phyloP scores from a whole-genome alignment of 805 yeast species.

The Brettanomyces nanus region DNA sequence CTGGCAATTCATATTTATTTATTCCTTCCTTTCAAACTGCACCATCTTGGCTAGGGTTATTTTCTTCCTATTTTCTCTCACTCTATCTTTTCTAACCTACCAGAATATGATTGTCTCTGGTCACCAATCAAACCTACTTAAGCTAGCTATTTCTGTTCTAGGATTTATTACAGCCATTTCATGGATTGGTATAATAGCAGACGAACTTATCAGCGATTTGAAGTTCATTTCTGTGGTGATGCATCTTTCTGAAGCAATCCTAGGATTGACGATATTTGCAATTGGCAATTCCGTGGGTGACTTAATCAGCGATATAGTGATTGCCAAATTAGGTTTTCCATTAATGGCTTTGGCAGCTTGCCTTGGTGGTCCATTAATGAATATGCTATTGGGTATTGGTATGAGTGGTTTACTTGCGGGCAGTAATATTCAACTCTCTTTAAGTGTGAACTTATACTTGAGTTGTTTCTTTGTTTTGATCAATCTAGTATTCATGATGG shows the following conservation, averaged over 20 bases:
- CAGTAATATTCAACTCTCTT: constrained; percentile 19
- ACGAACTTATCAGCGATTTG: constrained; percentile 58
- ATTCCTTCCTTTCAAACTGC: constrained; percentile 15
- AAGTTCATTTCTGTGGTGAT: constrained; percentile 52
- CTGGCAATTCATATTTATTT: constrained; percentile 15
- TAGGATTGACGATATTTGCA: constrained; percentile 86
- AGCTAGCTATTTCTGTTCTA: constrained; percentile 27
- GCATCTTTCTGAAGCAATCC: constrained; percentile 62
- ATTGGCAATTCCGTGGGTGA: constrained; percentile 92
- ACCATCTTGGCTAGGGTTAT: constrained; percentile 9
- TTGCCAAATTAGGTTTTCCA: constrained; percentile 75
- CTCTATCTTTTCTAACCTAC: constrained; percentile 9
- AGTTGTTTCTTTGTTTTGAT: constrained; percentile 33
- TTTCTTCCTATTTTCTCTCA: constrained; percentile 3
- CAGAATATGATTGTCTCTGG: constrained; percentile 12
- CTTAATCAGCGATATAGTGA: constrained; percentile 70
- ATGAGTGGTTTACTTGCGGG: constrained; percentile 51
- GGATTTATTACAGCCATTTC: constrained; percentile 65
- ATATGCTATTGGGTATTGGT: constrained; percentile 74
- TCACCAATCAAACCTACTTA: constrained; percentile 15
- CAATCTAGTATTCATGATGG: constrained; percentile 28
- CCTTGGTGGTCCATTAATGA: constrained; percentile 84
- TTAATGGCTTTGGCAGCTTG: constrained; percentile 94
- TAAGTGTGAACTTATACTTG: constrained; percentile 32
- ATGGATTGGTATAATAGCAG: constrained; percentile 64